Base-by-base conservation (phyloP, 768 basidiomycete species). In the Sporobolomyces phaffii region DNA sequence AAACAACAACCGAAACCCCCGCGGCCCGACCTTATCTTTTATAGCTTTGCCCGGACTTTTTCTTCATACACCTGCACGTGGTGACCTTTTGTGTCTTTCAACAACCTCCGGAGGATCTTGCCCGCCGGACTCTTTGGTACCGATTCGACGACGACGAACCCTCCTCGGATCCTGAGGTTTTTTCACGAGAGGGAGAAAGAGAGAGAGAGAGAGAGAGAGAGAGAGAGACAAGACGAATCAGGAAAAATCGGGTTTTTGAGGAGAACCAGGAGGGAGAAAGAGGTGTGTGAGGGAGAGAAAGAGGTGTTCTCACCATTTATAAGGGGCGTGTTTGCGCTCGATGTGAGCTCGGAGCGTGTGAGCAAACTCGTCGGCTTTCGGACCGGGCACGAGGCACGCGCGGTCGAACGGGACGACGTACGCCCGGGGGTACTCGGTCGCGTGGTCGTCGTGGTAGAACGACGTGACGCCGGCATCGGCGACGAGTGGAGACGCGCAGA, bases 251-350 rank as follows among this genome's bases (percentile, higher is more conserved):
- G n/a, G n/a, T n/a, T n/a, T n/a, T n/a, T n/a, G n/a, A n/a, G n/a
- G n/a, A n/a, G n/a, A n/a, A n/a, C n/a, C n/a, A n/a, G n/a, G n/a
- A n/a, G n/a, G n/a, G n/a, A n/a, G n/a, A n/a, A n/a, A n/a, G n/a
- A n/a, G n/a, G n/a, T n/a, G n/a, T n/a, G n/a, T n/a, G n/a, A n/a
- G n/a, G n/a, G n/a, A n/a, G n/a, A n/a, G n/a, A n/a, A n/a, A n/a
- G n/a, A n/a, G n/a, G n/a, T n/a, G n/a, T n/a, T n/a, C n/a, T n/a
- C 28, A 49, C 74, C 74, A 75, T 59, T 76, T 76, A 68, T 76
- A 76, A n/a, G 75, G 61, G 6, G 70, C 66, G 17, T 62, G 59
- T 51, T 73, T 72, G 13, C 18, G 36, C 61, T 75, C 74, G 44
- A 75, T 62, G 36, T 70, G 64, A 47, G 68, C 51, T 15, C 67